Conservation (phyloP, 2,329 filamentous ascomycete species). For the Didymella sp. region DNA sequence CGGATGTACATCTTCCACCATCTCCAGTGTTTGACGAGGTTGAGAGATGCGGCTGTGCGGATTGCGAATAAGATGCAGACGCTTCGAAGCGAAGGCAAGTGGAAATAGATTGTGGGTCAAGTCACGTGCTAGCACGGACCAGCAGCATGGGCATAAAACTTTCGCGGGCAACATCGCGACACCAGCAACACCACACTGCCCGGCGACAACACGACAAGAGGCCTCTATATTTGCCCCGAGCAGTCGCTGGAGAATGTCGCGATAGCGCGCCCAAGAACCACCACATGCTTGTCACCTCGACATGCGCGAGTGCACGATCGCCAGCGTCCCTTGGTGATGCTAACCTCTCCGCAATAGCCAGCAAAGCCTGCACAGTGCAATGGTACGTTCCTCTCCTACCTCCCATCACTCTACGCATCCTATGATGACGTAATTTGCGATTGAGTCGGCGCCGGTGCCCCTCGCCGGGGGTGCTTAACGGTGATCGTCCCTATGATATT, state of each 20-base stretch:
- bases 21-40: too few species aligned
- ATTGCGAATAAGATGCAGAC: too few species aligned
- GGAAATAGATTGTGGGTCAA: background rate
- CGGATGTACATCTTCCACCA: too few species aligned
- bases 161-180: background rate
- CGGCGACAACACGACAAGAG: background rate
- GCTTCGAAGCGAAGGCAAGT: background rate
- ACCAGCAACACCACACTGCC: background rate
- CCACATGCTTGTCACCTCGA: background rate
- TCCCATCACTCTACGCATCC: conserved; percentile 25
- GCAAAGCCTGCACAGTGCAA: conserved; percentile 12
- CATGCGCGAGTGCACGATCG: background rate
- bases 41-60: too few species aligned
- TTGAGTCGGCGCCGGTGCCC: conserved; percentile 87
- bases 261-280: too few species aligned
- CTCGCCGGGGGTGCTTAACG: conserved; percentile 91
- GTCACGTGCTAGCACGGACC: too few species aligned
- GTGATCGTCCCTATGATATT: conserved; percentile 79
- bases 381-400: conserved; percentile 31
- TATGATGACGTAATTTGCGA: conserved; percentile 99
- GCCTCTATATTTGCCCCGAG: background rate
- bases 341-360: conserved; percentile 14
- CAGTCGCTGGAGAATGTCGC: too few species aligned
- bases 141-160: too few species aligned
- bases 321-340: conserved; percentile 6